A percentile compares a stretch with the other conserved stretches of the same genome.
These are phyloP conservation scores for Candida arabinofermentans DNA, from an alignment of 805 yeast species.

Conservation along the genomic window DNA sequence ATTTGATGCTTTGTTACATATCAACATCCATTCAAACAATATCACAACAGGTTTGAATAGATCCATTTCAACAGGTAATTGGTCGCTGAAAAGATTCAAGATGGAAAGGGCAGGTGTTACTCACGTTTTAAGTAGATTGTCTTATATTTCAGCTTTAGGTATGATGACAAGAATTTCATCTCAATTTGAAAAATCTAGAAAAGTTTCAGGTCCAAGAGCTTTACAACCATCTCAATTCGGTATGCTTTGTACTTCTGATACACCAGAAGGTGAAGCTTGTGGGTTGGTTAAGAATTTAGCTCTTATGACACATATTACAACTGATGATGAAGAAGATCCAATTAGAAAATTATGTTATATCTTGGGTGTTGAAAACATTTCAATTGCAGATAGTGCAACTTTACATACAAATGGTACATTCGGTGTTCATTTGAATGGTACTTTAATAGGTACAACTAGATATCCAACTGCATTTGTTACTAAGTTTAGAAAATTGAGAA, in stretches of 20 bases:
- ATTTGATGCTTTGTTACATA: slow-evolving; percentile 87
- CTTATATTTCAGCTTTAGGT: slow-evolving; percentile 92
- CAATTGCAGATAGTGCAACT: slow-evolving; percentile 75
- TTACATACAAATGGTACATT: slow-evolving; percentile 73
- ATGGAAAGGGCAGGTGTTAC: slow-evolving; percentile 99
- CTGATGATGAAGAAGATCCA: slow-evolving; percentile 96
- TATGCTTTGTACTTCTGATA: slow-evolving; percentile 97
- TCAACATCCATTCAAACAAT: slow-evolving; percentile 87
- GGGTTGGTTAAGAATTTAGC: slow-evolving; percentile 97
- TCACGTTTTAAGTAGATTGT: slow-evolving; percentile 85
- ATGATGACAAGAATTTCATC: slow-evolving; percentile 99
- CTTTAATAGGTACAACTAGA: slow-evolving; percentile 84
- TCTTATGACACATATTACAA: slow-evolving; percentile 96
- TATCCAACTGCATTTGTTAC: slow-evolving; percentile 80
- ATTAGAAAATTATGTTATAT: slow-evolving; percentile 69
- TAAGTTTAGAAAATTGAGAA: slow-evolving; percentile 73
- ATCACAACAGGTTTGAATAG: slow-evolving; percentile 92
- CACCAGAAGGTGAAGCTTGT: slow-evolving; percentile 99
- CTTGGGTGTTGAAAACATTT: slow-evolving; percentile 86
- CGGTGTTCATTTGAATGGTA: slow-evolving; percentile 91
- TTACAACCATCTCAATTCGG: slow-evolving; percentile 98
- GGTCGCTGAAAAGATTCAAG: slow-evolving; percentile 98
- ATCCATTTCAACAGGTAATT: slow-evolving; percentile 97
- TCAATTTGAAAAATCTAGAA: slow-evolving; percentile 97
- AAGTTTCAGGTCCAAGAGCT: slow-evolving; percentile 98